Percentiles rank a stretch among this genome's conserved stretches.
Conservation (phyloP, 371 early-diverging fungal genomes). For the Dipsacomyces acuminosporus region DNA sequence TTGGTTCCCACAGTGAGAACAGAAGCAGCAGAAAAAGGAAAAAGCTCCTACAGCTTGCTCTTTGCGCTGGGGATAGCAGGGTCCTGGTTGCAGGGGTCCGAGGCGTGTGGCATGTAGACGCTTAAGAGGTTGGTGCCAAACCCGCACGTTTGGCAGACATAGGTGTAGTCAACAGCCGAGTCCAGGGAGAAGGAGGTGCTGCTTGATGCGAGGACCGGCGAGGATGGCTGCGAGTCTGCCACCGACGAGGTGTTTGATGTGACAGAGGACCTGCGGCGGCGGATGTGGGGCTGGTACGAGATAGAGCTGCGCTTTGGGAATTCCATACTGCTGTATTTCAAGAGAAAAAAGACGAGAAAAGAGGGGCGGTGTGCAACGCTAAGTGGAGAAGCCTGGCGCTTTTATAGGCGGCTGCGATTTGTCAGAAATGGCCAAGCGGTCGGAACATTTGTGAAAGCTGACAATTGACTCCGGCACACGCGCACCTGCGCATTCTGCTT, state of each 20-base stretch:
- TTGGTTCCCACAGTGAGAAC: too few relatives aligned
- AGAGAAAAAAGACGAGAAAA: too few relatives aligned
- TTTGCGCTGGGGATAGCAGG: slow-evolving; percentile 10
- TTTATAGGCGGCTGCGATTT: too few relatives aligned
- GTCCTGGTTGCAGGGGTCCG: slow-evolving; percentile 36
- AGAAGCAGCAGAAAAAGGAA: too few relatives aligned
- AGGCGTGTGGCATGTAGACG: slow-evolving; percentile 36
- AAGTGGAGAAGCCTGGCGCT: too few relatives aligned
- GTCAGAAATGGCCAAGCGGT: too few relatives aligned
- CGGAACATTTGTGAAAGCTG: too few relatives aligned
- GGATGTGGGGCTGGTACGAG: slow-evolving; percentile 37
- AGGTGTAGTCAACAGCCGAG: slow-evolving; percentile 29
- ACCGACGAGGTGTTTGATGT: slow-evolving; percentile 5
- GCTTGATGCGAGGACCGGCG: slow-evolving; percentile 16
- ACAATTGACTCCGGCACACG: too few relatives aligned
- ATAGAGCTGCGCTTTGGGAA: slow-evolving; percentile 7
- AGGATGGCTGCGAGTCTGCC: slow-evolving; percentile 11
- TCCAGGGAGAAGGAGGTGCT: not conserved
- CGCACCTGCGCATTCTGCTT: too few relatives aligned
- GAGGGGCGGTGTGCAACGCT: too few relatives aligned
- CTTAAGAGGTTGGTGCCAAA: slow-evolving; percentile 40
- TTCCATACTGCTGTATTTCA: too few relatives aligned
- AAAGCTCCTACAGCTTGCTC: slow-evolving; percentile 24
- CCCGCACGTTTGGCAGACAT: slow-evolving; percentile 34
- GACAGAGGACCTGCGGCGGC: slow-evolving; percentile 35